These are phyloP conservation scores for Blastomyces parvus DNA, from an alignment of 2,329 filamentous ascomycete genomes.

Conservation along the genomic window DNA sequence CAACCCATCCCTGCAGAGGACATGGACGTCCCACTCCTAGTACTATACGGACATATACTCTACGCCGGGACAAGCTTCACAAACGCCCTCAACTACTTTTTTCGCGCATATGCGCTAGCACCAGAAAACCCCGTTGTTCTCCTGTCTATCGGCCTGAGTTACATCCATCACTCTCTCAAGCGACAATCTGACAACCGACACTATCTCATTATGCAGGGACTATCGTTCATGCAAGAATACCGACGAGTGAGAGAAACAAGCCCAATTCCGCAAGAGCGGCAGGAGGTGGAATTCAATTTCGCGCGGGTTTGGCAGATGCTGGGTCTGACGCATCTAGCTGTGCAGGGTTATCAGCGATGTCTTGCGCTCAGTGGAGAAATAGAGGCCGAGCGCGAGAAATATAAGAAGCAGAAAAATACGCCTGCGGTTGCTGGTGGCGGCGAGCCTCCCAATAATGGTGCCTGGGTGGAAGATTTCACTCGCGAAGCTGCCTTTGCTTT, in stretches of 20 bases:
- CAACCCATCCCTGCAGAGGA: constrained; percentile 33
- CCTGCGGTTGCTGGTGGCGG: constrained; percentile 36
- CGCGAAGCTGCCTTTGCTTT: constrained; percentile 66
- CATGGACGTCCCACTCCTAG: constrained; percentile 71
- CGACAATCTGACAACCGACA: constrained; percentile 84
- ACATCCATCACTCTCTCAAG: constrained; percentile 83
- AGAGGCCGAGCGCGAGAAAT: constrained; percentile 21
- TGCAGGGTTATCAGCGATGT: constrained; percentile 59
- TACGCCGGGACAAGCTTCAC: constrained; percentile 75
- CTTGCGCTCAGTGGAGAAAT: constrained; percentile 43
- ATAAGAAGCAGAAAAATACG: constrained; percentile 22
- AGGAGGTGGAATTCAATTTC: constrained; percentile 76
- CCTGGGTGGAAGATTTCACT: constrained; percentile 48
- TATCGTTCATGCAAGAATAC: constrained; percentile 70
- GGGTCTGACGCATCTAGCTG: constrained; percentile 61
- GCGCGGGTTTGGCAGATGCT: constrained; percentile 67
- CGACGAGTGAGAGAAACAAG: constrained; percentile 49
- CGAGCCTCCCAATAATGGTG: constrained; percentile 13
- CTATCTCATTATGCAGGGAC: constrained; percentile 73
- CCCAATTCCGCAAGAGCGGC: constrained; percentile 41
- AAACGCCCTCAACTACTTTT: constrained; percentile 79
- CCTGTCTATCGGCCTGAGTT: constrained; percentile 71
- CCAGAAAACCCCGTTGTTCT: constrained; percentile 69
- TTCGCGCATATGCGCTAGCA: constrained; percentile 63
- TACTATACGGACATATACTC: constrained; percentile 83